Conservation (phyloP, 192 early-diverging fungal genomes). For the Chytriomyces confervae region DNA sequence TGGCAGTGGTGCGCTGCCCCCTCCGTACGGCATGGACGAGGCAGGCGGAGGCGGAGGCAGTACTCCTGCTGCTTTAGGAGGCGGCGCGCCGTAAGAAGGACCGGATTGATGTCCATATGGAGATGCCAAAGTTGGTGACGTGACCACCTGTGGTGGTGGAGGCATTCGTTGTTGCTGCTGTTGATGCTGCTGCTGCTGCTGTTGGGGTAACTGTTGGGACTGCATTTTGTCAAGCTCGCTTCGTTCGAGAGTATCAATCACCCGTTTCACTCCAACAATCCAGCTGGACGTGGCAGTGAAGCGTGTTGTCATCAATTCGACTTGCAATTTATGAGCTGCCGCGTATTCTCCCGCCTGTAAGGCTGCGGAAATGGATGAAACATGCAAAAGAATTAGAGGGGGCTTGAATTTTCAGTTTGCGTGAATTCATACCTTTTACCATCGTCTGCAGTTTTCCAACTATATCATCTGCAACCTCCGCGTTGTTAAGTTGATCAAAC, state of each 20-base stretch:
- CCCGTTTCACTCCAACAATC: slow-evolving; percentile 74
- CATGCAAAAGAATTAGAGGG: not conserved
- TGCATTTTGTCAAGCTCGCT: slow-evolving; percentile 15
- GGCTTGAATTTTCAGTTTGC: no score
- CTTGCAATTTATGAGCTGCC: slow-evolving; percentile 62
- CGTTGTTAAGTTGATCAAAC: slow-evolving; percentile 88
- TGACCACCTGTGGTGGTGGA: not conserved
- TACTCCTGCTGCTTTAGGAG: not conserved
- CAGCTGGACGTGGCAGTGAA: slow-evolving; percentile 67
- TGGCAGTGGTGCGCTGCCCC: not conserved
- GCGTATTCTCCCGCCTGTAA: slow-evolving; percentile 60
- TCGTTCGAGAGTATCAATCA: slow-evolving; percentile 61
- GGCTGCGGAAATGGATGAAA: slow-evolving; percentile 36
- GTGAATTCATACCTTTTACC: slow-evolving; percentile 58
- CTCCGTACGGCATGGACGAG: slow-evolving; percentile 25
- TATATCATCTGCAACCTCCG: slow-evolving; percentile 67
- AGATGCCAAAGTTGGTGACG: not conserved
- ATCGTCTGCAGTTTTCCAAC: slow-evolving; percentile 66
- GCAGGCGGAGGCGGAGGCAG: slow-evolving; percentile 22
- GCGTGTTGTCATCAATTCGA: slow-evolving; percentile 74
- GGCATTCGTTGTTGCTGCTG: slow-evolving; percentile 4
- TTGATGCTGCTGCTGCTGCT: not conserved
- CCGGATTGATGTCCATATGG: not conserved
- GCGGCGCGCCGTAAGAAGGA: not conserved
- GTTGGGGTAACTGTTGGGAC: not conserved